Evolutionary conservation across 495 filamentous ascomycete species (phyloP).

Genomic region (Neurospora terricola): DNA sequence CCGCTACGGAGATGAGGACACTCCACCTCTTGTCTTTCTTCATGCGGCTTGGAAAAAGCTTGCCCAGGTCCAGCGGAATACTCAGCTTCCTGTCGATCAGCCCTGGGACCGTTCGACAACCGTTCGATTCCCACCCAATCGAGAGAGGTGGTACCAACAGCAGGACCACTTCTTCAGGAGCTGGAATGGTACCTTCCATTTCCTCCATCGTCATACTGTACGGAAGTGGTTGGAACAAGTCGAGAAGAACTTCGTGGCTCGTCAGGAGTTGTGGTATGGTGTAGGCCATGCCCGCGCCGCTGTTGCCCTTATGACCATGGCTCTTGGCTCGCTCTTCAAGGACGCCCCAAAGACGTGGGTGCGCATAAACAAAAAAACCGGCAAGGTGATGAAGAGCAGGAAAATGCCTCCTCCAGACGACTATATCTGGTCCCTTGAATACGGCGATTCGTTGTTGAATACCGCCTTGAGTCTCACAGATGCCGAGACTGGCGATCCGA

Average conservation of each 20-base stretch:
- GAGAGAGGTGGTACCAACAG: slow-evolving; percentile 5
- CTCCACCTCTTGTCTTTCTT: slow-evolving; percentile 16
- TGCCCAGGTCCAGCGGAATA: not conserved
- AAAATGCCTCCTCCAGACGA: not conserved
- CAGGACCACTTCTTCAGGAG: slow-evolving; percentile 11
- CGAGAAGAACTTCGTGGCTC: slow-evolving; percentile 5
- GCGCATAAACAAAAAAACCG: not conserved
- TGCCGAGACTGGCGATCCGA: slow-evolving; percentile 8
- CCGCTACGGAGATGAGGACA: slow-evolving; percentile 13
- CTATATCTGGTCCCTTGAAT: slow-evolving; percentile 11
- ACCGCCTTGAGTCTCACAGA: slow-evolving; percentile 7
- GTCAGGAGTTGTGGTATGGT: slow-evolving; percentile 1
- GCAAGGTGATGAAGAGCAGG: not conserved
- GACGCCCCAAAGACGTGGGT: not conserved
- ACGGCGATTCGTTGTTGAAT: slow-evolving; percentile 12
- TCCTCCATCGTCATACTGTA: slow-evolving; percentile 13
- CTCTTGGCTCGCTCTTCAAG: slow-evolving; percentile 11
- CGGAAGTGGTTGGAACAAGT: slow-evolving; percentile 11
- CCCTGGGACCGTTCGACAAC: slow-evolving; percentile 9
- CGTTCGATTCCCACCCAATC: not conserved
- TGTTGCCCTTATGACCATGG: slow-evolving; percentile 16
- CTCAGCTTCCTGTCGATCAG: slow-evolving; percentile 4
- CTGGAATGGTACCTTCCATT: slow-evolving; percentile 17
- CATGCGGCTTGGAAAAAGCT: slow-evolving; percentile 15
- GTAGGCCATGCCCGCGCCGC: slow-evolving; percentile 15